These are phyloP conservation scores for Excoecaria agallocha DNA, from an alignment of 345 rosid species.

Conservation along the genomic window DNA sequence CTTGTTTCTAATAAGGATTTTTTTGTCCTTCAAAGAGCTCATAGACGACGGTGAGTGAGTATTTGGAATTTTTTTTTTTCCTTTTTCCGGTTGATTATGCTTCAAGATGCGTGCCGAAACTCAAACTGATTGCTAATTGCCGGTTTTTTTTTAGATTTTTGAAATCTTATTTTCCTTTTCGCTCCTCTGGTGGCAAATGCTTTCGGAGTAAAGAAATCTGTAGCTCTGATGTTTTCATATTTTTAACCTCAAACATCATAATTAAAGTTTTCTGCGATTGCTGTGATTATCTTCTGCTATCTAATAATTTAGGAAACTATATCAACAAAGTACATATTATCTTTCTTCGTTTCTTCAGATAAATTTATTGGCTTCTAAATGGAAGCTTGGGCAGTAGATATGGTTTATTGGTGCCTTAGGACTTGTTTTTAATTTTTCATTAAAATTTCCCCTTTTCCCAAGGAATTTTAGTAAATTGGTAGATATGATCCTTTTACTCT, in stretches of 20 bases:
- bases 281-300: background rate
- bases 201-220: background rate
- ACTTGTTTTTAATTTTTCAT: background rate
- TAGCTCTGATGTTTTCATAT: background rate
- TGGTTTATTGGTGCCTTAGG: constrained; percentile 5
- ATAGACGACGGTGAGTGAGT: constrained; percentile 19
- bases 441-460: background rate
- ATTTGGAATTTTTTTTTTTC: background rate
- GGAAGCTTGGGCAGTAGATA: background rate
- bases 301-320: background rate
- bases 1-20: background rate
- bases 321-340: background rate
- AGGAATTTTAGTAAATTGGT: background rate
- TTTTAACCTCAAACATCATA: background rate
- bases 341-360: background rate
- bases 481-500: background rate
- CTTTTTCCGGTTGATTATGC: background rate
- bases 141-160: background rate
- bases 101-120: background rate
- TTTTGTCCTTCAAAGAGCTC: background rate
- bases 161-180: background rate
- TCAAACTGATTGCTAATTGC: constrained; percentile 1
- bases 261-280: background rate
- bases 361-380: constrained; percentile 8
- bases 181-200: background rate